These are phyloP conservation scores for Coemansia sp. DNA, from an alignment of 192 early-diverging fungal genomes.

Conservation along the genomic window DNA sequence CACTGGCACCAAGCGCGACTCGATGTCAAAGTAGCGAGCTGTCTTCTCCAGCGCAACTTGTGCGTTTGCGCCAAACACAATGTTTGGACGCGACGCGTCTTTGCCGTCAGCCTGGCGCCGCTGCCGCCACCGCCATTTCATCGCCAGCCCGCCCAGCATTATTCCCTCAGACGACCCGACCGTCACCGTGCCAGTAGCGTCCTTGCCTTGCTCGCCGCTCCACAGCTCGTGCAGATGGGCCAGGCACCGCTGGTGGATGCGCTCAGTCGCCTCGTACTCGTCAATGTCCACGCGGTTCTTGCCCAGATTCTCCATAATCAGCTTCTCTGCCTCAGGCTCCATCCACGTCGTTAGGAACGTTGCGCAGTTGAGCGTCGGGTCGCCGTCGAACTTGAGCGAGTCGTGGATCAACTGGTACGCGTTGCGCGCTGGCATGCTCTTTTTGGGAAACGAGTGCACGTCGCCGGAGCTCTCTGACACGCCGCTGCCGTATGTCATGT, in stretches of 20 bases:
- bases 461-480: constrained; percentile 26
- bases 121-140: constrained; percentile 76
- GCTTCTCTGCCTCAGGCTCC: constrained; percentile 77
- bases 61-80: constrained; percentile 73
- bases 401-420: constrained; percentile 76
- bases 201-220: constrained; percentile 50
- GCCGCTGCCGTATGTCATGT: constrained; percentile 45
- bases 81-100: constrained; percentile 67
- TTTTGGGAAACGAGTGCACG: constrained; percentile 26
- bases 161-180: constrained; percentile 79
- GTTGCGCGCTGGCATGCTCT: constrained; percentile 51
- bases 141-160: constrained; percentile 69
- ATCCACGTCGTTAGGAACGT: constrained; percentile 79
- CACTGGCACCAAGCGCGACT: constrained; percentile 64
- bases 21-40: constrained; percentile 75
- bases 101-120: constrained; percentile 60
- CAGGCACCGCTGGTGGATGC: constrained; percentile 65
- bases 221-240: constrained; percentile 70
- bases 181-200: constrained; percentile 66
- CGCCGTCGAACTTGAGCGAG: constrained; percentile 72
- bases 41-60: constrained; percentile 75
- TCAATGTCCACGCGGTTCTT: constrained; percentile 76
- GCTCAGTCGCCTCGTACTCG: constrained; percentile 66
- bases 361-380: constrained; percentile 73
- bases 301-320: constrained; percentile 70